Percentiles rank a stretch among this genome's conserved stretches.
Evolutionary conservation across 148 eudicot species (phyloP).

Genomic region (Fagopyrum homotropicum): DNA sequence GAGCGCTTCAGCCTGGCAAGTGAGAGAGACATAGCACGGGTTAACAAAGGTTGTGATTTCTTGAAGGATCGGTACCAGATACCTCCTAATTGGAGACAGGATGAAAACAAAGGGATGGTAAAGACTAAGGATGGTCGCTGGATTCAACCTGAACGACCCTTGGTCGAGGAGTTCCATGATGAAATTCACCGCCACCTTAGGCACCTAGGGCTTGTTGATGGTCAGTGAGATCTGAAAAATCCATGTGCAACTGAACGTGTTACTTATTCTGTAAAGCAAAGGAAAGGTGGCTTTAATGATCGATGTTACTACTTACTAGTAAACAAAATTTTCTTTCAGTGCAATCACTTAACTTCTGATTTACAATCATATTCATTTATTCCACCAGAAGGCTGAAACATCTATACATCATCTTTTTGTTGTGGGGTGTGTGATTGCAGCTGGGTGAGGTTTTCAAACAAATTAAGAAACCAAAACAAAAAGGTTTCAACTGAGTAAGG

Average conservation of each 20-base stretch:
- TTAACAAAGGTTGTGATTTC: slow-evolving; percentile 51
- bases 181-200: slow-evolving; percentile 31
- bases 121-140: slow-evolving; percentile 43
- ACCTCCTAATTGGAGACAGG: slow-evolving; percentile 55
- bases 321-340: background rate
- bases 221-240: background rate
- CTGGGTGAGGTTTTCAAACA: background rate
- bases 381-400: background rate
- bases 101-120: slow-evolving; percentile 49
- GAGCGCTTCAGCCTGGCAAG: slow-evolving; percentile 26
- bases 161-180: slow-evolving; percentile 36
- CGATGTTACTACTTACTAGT: background rate
- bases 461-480: too few species aligned
- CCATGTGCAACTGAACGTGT: background rate
- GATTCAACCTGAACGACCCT: slow-evolving; percentile 41
- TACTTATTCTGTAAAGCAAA: background rate
- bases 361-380: background rate
- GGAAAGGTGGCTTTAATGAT: background rate
- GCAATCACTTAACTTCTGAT: background rate
- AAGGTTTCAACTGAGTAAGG: too few species aligned
- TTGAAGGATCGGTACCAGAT: slow-evolving; percentile 39
- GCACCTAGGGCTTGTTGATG: slow-evolving; percentile 13
- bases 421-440: background rate
- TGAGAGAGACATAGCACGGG: slow-evolving; percentile 51
- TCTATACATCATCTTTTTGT: background rate